Conservation (phyloP, 805 yeast species). For the Schizosaccharomyces cryophilus region DNA sequence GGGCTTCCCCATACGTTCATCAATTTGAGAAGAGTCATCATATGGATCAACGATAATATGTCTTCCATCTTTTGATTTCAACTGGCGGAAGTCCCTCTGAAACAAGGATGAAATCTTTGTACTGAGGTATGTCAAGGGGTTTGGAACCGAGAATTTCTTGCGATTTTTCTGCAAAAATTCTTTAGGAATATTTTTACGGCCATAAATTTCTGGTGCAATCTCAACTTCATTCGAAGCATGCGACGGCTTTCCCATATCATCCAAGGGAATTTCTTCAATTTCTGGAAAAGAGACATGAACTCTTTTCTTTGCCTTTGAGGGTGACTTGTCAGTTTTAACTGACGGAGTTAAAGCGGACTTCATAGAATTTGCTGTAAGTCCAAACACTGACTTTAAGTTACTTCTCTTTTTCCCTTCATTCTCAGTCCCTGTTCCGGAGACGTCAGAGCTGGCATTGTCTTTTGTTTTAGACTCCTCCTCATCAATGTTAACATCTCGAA, state of each 20-base stretch:
- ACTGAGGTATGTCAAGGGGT: not conserved
- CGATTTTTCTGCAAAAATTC: not conserved
- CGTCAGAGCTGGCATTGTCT: no score
- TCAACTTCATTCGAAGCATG: not conserved
- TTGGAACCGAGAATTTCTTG: not conserved
- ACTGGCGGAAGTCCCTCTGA: not conserved
- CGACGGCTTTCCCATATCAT: not conserved
- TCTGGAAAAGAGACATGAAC: slow-evolving; percentile 1
- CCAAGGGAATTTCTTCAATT: not conserved
- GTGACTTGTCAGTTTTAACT: not conserved
- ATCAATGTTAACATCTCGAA: not conserved
- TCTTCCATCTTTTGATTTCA: not conserved
- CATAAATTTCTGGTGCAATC: not conserved
- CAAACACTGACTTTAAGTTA: not conserved
- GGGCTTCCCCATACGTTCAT: slow-evolving; percentile 41
- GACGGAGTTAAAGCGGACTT: not conserved
- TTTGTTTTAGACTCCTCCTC: not conserved
- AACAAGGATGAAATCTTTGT: not conserved
- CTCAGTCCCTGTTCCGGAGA: no score
- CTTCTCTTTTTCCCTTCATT: not conserved
- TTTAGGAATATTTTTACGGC: not conserved
- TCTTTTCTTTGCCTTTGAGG: not conserved
- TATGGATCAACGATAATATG: not conserved
- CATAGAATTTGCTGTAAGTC: not conserved
- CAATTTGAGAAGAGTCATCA: slow-evolving; percentile 22